These are phyloP conservation scores for Juglanconis sp. DNA, from an alignment of 2,329 filamentous ascomycete genomes.

Conservation along the genomic window DNA sequence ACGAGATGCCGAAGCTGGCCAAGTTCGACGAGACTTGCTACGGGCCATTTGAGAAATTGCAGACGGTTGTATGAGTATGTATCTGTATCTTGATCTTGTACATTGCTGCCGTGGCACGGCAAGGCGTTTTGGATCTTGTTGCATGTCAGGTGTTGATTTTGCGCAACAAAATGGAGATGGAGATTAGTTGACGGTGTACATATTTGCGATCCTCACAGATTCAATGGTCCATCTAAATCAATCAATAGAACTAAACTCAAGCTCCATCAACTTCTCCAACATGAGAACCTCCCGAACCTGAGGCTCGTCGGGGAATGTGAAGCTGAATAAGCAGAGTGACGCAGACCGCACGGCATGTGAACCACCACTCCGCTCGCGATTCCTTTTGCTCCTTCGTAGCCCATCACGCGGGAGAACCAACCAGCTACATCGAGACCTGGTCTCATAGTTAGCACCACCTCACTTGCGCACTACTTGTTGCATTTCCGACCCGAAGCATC, in stretches of 20 bases:
- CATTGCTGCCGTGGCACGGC: neutral
- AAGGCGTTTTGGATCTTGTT: conserved; percentile 3
- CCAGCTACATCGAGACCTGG: neutral
- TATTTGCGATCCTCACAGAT: too few relatives aligned
- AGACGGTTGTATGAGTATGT: neutral
- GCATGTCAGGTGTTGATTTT: neutral
- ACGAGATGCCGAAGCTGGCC: conserved; percentile 54
- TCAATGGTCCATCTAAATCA: too few relatives aligned
- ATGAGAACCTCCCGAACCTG: too few relatives aligned
- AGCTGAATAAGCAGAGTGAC: too few relatives aligned
- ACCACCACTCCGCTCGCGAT: too few relatives aligned
- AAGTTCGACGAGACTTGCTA: conserved; percentile 66
- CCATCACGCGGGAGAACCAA: too few relatives aligned
- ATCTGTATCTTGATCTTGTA: neutral
- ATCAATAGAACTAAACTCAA: too few relatives aligned
- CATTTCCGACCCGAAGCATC: neutral
- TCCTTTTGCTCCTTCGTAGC: too few relatives aligned
- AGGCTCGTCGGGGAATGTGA: too few relatives aligned
- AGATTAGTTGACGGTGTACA: neutral
- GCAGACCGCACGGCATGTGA: too few relatives aligned
- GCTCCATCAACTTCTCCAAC: too few relatives aligned
- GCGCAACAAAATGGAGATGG: neutral
- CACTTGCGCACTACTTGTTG: too few relatives aligned
- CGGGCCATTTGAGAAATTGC: conserved; percentile 46
- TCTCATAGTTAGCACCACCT: neutral